Evolutionary conservation across 345 rosid species (phyloP).

Genomic region (Combretum micranthum): DNA sequence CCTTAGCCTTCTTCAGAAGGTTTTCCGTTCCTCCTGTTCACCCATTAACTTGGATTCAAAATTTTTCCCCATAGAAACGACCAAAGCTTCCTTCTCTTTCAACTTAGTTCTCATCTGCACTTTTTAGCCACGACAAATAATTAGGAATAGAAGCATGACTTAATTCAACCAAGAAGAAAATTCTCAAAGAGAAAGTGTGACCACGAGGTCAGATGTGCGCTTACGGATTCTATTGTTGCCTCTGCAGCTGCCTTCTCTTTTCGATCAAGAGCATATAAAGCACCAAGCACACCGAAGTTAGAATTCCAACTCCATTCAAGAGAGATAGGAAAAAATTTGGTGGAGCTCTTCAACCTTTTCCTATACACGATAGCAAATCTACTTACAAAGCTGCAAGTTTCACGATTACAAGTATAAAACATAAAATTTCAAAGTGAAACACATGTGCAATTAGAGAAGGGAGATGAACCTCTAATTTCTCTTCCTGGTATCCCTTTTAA

Average conservation of each 20-base stretch:
- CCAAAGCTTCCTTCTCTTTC: conserved; percentile 59
- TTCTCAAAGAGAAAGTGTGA: neutral
- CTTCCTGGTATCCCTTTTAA: conserved; percentile 22
- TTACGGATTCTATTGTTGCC: conserved; percentile 61
- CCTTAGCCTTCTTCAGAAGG: conserved; percentile 44
- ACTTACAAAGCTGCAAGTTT: conserved; percentile 5
- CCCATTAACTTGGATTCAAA: conserved; percentile 47
- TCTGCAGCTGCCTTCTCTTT: conserved; percentile 50
- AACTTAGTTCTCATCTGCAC: conserved; percentile 59
- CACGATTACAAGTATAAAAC: conserved; percentile 1
- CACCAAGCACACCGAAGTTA: conserved; percentile 73
- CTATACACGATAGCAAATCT: conserved; percentile 28
- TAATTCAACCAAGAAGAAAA: conserved; percentile 1
- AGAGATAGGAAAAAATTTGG: conserved; percentile 58
- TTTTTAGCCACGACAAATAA: conserved; percentile 1
- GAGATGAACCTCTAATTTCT: conserved; percentile 43
- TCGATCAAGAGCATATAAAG: conserved; percentile 70
- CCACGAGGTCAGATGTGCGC: conserved; percentile 16
- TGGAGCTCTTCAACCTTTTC: conserved; percentile 29
- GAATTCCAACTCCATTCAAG: conserved; percentile 70
- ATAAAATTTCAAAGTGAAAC: conserved; percentile 11
- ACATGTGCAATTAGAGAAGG: conserved; percentile 8
- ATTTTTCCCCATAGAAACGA: conserved; percentile 42
- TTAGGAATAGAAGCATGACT: conserved; percentile 12
- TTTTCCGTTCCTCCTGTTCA: conserved; percentile 55